phyloP scores from a whole-genome alignment of 2,329 filamentous ascomycete species.

The Aspergillus awamori region DNA sequence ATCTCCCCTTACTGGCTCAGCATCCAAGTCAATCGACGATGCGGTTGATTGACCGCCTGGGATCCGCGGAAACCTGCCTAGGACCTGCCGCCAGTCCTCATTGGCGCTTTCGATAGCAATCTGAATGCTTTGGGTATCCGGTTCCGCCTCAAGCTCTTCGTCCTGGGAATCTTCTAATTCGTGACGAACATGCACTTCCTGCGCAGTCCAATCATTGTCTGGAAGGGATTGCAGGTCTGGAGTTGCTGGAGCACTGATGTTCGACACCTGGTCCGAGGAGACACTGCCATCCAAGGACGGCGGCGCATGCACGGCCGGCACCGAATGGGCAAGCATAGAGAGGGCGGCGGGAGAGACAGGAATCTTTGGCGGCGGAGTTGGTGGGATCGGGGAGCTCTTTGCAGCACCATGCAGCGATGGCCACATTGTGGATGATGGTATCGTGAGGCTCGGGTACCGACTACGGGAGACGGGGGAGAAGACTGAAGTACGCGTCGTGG shows the following conservation, averaged over 20 bases:
- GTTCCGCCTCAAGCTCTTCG: constrained; percentile 26
- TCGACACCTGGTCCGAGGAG: constrained; percentile 83
- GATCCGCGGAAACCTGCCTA: constrained; percentile 46
- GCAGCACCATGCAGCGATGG: constrained; percentile 58
- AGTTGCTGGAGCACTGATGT: constrained; percentile 80
- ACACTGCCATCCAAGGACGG: constrained; percentile 89
- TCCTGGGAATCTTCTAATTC: constrained; percentile 36
- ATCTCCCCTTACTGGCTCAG: constrained; percentile 26
- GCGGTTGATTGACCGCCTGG: constrained; percentile 29
- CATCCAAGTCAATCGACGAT: constrained; percentile 20
- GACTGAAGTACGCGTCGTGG: constrained; percentile 42
- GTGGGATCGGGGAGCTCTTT: constrained; percentile 51
- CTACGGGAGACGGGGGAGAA: constrained; percentile 46
- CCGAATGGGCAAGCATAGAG: constrained; percentile 69
- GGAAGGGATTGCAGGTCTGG: constrained; percentile 67
- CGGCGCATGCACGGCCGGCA: constrained; percentile 76
- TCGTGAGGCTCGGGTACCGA: constrained; percentile 61
- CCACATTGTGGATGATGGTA: constrained; percentile 61
- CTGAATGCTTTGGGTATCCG: constrained; percentile 36
- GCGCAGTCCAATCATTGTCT: constrained; percentile 63
- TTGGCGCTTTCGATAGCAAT: constrained; percentile 43
- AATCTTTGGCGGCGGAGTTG: constrained; percentile 59
- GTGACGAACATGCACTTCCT: constrained; percentile 37
- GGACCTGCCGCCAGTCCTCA: constrained; percentile 63
- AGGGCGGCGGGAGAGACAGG: constrained; percentile 76